A percentile compares a stretch with the other conserved stretches of the same genome.
These are phyloP conservation scores for Isabelozyma pseudorhagii DNA, from an alignment of 805 yeast genomes.

Conservation along the genomic window DNA sequence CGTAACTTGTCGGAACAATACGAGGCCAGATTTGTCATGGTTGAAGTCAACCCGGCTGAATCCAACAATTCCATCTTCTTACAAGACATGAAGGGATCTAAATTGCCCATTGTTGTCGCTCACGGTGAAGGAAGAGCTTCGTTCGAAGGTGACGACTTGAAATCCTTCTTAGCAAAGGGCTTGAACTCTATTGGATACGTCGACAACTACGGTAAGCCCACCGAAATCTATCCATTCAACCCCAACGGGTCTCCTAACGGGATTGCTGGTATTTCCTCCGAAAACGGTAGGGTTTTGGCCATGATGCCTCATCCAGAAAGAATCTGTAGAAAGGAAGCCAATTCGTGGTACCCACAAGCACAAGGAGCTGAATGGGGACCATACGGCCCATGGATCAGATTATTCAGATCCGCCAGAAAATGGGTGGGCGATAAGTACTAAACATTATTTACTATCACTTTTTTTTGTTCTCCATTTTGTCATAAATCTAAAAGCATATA, in stretches of 20 bases:
- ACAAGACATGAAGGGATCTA: conserved; percentile 88
- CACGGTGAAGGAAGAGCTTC: conserved; percentile 97
- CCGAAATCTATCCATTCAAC: conserved; percentile 86
- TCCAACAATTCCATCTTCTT: conserved; percentile 66
- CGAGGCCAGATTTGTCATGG: conserved; percentile 91
- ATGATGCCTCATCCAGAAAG: conserved; percentile 99
- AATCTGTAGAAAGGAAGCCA: conserved; percentile 80
- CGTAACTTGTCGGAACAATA: conserved; percentile 90
- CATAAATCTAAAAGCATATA: too few relatives aligned
- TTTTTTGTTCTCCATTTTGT: too few relatives aligned
- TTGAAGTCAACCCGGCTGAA: conserved; percentile 59
- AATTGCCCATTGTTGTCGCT: conserved; percentile 94
- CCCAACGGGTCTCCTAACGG: conserved; percentile 96
- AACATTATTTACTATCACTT: too few relatives aligned
- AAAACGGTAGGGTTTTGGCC: conserved; percentile 92
- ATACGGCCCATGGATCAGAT: conserved; percentile 92
- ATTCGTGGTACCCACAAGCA: conserved; percentile 80
- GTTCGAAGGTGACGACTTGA: conserved; percentile 48
- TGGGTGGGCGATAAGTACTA: conserved; percentile 65
- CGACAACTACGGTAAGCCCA: conserved; percentile 84
- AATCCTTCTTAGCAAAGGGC: conserved; percentile 49
- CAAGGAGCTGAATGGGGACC: conserved; percentile 67
- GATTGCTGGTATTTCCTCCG: conserved; percentile 86
- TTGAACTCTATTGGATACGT: conserved; percentile 74
- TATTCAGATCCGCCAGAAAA: conserved; percentile 88